Conservation (phyloP, 2,329 filamentous ascomycete genomes). For the Amauroascus verrucosus region DNA sequence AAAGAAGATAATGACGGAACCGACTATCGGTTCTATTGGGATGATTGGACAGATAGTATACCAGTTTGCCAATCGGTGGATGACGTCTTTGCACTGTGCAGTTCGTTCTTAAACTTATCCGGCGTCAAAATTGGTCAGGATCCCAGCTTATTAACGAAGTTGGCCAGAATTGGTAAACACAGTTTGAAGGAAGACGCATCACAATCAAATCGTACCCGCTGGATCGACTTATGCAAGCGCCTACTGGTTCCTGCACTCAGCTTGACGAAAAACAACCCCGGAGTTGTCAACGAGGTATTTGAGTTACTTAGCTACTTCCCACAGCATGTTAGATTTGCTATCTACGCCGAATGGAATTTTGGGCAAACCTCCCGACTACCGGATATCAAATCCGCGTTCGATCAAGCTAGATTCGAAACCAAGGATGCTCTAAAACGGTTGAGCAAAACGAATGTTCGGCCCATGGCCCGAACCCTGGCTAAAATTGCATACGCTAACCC, state of each 20-base stretch:
- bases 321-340: conserved; percentile 64
- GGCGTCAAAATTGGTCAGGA: conserved; percentile 87
- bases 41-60: conserved; percentile 90
- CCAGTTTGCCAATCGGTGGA: conserved; percentile 84
- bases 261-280: conserved; percentile 72
- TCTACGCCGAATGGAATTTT: conserved; percentile 89
- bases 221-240: conserved; percentile 74
- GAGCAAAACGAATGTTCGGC: conserved; percentile 72
- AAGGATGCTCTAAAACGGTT: conserved; percentile 79
- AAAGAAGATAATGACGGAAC: conserved; percentile 62
- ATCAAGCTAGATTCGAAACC: conserved; percentile 65
- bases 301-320: conserved; percentile 71
- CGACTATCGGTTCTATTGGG: conserved; percentile 89
- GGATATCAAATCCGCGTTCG: conserved; percentile 68
- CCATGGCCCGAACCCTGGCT: conserved; percentile 78
- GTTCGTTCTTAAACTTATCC: conserved; percentile 71
- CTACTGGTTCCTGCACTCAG: conserved; percentile 82
- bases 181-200: conserved; percentile 63
- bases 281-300: conserved; percentile 77
- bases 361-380: conserved; percentile 66
- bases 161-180: conserved; percentile 73
- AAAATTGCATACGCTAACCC: conserved; percentile 89
- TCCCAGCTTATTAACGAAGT: conserved; percentile 62
- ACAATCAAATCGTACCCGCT: conserved; percentile 59
- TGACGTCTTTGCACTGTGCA: conserved; percentile 79